Evolutionary conservation across 2,329 filamentous ascomycete genomes (phyloP).

Genomic region (Sporothrix humicola): DNA sequence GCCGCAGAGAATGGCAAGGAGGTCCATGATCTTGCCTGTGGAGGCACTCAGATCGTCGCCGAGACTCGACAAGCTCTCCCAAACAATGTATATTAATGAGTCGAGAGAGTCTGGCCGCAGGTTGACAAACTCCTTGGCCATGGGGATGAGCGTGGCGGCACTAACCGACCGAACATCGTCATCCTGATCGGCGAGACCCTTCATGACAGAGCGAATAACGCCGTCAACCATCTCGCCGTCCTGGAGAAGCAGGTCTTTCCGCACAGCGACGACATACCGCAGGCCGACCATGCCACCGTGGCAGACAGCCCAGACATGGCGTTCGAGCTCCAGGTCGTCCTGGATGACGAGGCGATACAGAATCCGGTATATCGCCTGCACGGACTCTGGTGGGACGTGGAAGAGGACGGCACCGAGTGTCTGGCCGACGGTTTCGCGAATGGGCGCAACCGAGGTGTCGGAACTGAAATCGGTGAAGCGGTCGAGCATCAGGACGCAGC

Average conservation of each 20-base stretch:
- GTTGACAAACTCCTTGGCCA: constrained; percentile 91
- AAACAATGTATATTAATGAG: constrained; percentile 88
- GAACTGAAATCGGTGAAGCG: constrained; percentile 97
- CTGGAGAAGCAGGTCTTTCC: constrained; percentile 86
- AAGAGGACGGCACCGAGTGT: constrained; percentile 87
- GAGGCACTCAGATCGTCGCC: constrained; percentile 96
- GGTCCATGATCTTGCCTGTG: constrained; percentile 97
- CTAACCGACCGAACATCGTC: constrained; percentile 97
- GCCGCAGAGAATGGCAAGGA: constrained; percentile 91
- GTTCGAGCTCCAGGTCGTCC: constrained; percentile 73
- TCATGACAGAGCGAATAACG: constrained; percentile 90
- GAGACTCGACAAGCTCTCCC: constrained; percentile 96
- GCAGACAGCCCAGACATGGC: constrained; percentile 88
- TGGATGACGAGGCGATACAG: constrained; percentile 93
- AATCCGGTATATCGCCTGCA: constrained; percentile 82
- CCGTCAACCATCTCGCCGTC: constrained; percentile 89
- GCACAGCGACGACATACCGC: constrained; percentile 91
- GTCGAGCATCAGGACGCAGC: constrained; percentile 96
- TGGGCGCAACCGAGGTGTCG: constrained; percentile 94
- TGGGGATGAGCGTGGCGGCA: constrained; percentile 94
- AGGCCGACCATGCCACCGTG: constrained; percentile 98
- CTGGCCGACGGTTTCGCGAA: constrained; percentile 93
- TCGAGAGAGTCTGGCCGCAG: constrained; percentile 80
- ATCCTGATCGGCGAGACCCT: constrained; percentile 85
- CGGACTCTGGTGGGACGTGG: constrained; percentile 78